These are phyloP conservation scores for Naegleria gruberi DNA, from an alignment of 208 protist species.

Conservation along the genomic window DNA sequence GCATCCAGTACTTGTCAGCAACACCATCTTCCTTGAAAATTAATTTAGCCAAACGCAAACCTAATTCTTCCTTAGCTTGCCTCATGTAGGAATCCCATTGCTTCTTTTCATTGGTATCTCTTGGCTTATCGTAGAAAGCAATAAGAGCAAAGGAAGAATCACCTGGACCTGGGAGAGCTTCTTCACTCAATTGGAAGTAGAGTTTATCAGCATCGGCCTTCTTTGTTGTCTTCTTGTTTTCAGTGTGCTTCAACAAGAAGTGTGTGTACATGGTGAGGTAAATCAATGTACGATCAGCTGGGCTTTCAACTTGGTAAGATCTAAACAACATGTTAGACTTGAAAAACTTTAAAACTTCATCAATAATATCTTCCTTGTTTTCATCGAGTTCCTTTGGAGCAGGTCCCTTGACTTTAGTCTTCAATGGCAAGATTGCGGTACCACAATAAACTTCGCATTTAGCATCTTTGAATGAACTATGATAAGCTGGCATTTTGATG, in stretches of 20 bases:
- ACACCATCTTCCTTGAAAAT: slow-evolving; percentile 38
- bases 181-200: slow-evolving; percentile 53
- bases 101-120: slow-evolving; percentile 44
- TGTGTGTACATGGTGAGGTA: slow-evolving; percentile 80
- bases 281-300: slow-evolving; percentile 67
- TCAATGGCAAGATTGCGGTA: slow-evolving; percentile 17
- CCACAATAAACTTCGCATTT: background rate
- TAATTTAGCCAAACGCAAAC: slow-evolving; percentile 46
- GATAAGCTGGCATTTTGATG: background rate
- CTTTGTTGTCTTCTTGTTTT: slow-evolving; percentile 1
- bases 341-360: slow-evolving; percentile 73
- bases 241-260: slow-evolving; percentile 57
- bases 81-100: slow-evolving; percentile 43
- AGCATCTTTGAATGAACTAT: background rate
- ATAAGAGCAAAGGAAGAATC: slow-evolving; percentile 51
- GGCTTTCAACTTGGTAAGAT: slow-evolving; percentile 70
- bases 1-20: slow-evolving; percentile 68
- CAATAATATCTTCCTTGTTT: slow-evolving; percentile 59
- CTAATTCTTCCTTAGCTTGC: slow-evolving; percentile 60
- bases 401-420: slow-evolving; percentile 18
- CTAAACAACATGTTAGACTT: slow-evolving; percentile 80
- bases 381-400: background rate
- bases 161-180: slow-evolving; percentile 55
- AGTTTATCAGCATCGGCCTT: slow-evolving; percentile 52
- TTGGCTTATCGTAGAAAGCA: slow-evolving; percentile 45